Evolutionary conservation across 768 basidiomycete species (phyloP).

Genomic region (Boletellus emodensis): DNA sequence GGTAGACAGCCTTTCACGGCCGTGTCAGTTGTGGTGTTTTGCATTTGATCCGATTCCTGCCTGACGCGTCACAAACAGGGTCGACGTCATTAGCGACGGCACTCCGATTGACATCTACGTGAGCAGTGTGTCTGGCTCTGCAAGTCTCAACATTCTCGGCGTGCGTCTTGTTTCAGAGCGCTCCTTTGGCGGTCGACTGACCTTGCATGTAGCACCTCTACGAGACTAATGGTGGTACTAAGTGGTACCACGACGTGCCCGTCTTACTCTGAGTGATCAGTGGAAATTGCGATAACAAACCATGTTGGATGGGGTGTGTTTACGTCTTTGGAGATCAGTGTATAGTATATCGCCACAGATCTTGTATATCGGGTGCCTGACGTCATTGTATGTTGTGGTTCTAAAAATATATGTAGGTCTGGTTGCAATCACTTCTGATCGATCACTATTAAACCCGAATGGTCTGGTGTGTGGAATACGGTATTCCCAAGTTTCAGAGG

Average conservation of each 20-base stretch:
- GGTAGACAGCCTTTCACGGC: not conserved
- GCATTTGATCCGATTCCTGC: not conserved
- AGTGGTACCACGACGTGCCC: conserved; percentile 2
- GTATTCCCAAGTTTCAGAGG: too few relatives aligned
- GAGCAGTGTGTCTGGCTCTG: not conserved
- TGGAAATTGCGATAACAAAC: not conserved
- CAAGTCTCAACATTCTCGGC: conserved; percentile 3
- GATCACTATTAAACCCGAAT: too few relatives aligned
- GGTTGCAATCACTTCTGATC: too few relatives aligned
- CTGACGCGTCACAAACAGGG: not conserved
- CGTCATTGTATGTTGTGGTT: too few relatives aligned
- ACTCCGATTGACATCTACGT: conserved; percentile 6
- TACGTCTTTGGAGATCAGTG: too few relatives aligned
- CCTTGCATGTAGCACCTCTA: not conserved
- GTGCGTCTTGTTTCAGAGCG: not conserved
- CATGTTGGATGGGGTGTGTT: not conserved
- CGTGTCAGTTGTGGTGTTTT: not conserved
- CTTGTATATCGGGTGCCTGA: too few relatives aligned
- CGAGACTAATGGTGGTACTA: not conserved
- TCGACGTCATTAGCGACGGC: conserved; percentile 1
- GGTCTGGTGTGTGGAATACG: too few relatives aligned
- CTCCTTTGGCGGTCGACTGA: not conserved
- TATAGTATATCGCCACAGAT: too few relatives aligned
- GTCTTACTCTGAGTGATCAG: not conserved
- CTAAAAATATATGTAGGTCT: too few relatives aligned